Conservation (phyloP, 1,284 basidiomycete species). For the Inonotus obliquus region DNA sequence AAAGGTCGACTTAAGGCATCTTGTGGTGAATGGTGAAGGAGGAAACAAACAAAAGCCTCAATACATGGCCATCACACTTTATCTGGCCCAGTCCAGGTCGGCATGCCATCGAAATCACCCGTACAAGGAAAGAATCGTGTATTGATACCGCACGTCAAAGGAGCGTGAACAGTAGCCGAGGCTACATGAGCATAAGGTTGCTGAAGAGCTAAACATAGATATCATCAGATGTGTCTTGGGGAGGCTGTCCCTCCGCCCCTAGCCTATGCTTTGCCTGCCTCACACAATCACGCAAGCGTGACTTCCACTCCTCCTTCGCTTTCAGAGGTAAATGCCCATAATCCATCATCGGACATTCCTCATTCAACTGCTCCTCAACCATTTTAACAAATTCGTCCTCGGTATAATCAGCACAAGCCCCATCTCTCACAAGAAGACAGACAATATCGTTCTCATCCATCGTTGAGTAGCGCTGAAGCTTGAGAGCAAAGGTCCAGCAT, state of each 20-base stretch:
- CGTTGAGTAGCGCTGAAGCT: conserved; percentile 10
- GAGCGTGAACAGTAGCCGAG: not conserved
- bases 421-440: not conserved
- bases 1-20: too few relatives aligned
- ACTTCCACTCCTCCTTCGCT: conserved; percentile 3
- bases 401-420: not conserved
- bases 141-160: not conserved
- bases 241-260: not conserved
- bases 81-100: too few relatives aligned
- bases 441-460: conserved; percentile 12
- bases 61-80: too few relatives aligned
- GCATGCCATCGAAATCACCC: too few relatives aligned
- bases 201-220: not conserved
- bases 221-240: not conserved
- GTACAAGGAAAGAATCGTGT: not conserved
- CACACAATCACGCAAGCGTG: conserved; percentile 10
- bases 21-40: too few relatives aligned
- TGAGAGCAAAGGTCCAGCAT: conserved; percentile 14
- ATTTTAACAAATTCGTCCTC: conserved; percentile 7
- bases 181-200: not conserved
- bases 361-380: conserved; percentile 6
- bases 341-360: conserved; percentile 10
- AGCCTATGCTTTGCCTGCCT: conserved; percentile 9
- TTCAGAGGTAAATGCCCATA: not conserved
- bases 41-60: too few relatives aligned